Evolutionary conservation across 2,329 filamentous ascomycete species (phyloP), one percentile per base, ranked within the genome.

Genomic region (Neofusicoccum cordaticola): DNA sequence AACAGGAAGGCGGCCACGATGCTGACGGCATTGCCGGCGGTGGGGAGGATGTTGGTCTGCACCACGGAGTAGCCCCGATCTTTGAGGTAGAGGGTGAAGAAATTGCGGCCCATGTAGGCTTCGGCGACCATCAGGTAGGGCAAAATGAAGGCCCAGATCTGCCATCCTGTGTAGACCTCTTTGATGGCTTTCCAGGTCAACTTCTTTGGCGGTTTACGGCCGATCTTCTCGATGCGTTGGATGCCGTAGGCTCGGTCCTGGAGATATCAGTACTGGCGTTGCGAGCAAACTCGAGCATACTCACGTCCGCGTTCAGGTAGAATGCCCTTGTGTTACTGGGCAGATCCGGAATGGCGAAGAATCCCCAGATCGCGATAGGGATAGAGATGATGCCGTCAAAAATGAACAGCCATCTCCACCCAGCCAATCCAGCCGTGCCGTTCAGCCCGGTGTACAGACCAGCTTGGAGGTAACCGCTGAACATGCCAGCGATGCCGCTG

Each of bases 401-500:
- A 13, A 74, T 66, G 39, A 74, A 74, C 0, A 74, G 70, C 71
- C 72, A 74, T 45, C 71, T 70, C 72, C 71, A 74, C 3, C 71
- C 71, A 45, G 68, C 65, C n/a, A 73, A 68, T 12, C 69, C 67
- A 1, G 63, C 68, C 12, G 69, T 64, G 0, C 61, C 67, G 22
- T 72, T 68, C 35, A 74, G 57, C 12, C 71, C 67, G 45, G 70
- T 63, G 19, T 73, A 72, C 68, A 73, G 71, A 4, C 71, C 71
- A n/a, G 72, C 72, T 70, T 72, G 73, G 69, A 74, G 73, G n/a
- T 72, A 68, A 19, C 72, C 71, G 42, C 71, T 71, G 31, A 72
- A 73, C 72, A 74, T 74, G 13, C 72, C 71, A 8, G 72, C 71
- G 41, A 71, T 71, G 0, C 69, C 72, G 8, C 72, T 69, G 12